Base-by-base conservation (phyloP, 2,329 filamentous ascomycete species). In the Plenodomus lindquistii region DNA sequence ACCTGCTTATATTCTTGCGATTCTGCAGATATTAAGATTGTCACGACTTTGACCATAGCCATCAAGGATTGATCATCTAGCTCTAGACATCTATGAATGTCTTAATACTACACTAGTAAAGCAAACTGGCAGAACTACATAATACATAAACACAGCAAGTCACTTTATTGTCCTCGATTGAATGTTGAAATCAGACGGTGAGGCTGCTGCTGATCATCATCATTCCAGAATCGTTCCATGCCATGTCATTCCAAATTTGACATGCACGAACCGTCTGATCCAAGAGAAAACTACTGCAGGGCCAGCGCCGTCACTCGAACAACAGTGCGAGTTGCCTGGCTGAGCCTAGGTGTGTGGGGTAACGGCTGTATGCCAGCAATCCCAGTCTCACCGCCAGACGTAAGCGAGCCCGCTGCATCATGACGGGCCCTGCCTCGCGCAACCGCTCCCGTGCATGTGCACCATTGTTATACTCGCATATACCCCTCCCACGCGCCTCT, bases 391-490 rank as follows among this genome's bases (percentile, higher is more conserved):
- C 24, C 24, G 40, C 19, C 36, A n/a, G 15, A 9, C 21, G 13
- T 39, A 44, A 44, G 42, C 42, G 42, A 44, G 36, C 35, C 7
- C 19, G 41, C 24, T 34, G 36, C 42, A 44, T 37, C 42, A 44
- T 44, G 4, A 22, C 22, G 20, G n/a, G 4, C 31, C 7, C 15
- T n/a, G 35, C 35, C 22, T 24, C 35, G 35, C 35, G 35, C 35
- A 37, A 20, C 8, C 18, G 10, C 35, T 37, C 18, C 16, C 35
- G 31, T 15, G 41, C 31, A 37, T 43, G 15, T 37, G 27, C 27
- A 18, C 34, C 40, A 39, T 35, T 21, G 17, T 20, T 31, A 31
- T 37, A 38, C 27, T 18, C 31, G 31, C 13, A 13, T 17, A 9
- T 44, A 11, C 22, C 20, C 27, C 36, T 29, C 36, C 17, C 34